These are phyloP conservation scores for Pyrenula aspistea DNA, from an alignment of 495 filamentous ascomycete species.

Conservation along the genomic window DNA sequence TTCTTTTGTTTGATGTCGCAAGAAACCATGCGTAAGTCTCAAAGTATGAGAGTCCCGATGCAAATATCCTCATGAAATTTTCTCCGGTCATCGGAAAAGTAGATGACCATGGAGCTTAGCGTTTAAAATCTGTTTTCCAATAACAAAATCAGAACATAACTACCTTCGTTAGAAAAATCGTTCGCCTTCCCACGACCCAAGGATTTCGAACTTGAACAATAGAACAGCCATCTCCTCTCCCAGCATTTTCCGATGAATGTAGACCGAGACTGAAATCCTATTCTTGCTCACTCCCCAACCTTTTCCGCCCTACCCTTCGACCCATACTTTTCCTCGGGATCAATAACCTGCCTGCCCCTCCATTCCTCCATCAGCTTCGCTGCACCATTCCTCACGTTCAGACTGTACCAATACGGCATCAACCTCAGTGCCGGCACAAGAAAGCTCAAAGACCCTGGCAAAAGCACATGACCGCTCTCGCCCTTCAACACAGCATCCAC, in stretches of 20 bases:
- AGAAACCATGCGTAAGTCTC: too few species aligned
- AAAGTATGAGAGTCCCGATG: too few species aligned
- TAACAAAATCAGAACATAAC: too few species aligned
- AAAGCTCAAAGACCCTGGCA: slow-evolving; percentile 22
- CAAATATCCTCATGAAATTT: too few species aligned
- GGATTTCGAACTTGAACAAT: too few species aligned
- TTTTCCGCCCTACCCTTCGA: not conserved
- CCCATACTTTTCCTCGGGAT: not conserved
- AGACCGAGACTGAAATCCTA: not conserved
- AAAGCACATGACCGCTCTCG: slow-evolving; percentile 42
- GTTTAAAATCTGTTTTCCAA: too few species aligned
- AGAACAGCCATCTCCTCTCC: too few species aligned
- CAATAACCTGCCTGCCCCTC: not conserved
- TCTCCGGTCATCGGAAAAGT: too few species aligned
- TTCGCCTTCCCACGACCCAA: too few species aligned
- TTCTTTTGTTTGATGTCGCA: too few species aligned
- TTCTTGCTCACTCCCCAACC: not conserved
- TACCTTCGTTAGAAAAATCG: too few species aligned
- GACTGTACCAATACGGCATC: not conserved
- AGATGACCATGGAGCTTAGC: too few species aligned
- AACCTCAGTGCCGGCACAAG: not conserved
- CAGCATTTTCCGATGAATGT: not conserved
- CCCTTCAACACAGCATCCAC: slow-evolving; percentile 45
- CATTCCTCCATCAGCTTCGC: not conserved
- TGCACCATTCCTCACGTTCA: not conserved